phyloP scores from a whole-genome alignment of 2,329 filamentous ascomycete species.

The Paradendryphiella salina region DNA sequence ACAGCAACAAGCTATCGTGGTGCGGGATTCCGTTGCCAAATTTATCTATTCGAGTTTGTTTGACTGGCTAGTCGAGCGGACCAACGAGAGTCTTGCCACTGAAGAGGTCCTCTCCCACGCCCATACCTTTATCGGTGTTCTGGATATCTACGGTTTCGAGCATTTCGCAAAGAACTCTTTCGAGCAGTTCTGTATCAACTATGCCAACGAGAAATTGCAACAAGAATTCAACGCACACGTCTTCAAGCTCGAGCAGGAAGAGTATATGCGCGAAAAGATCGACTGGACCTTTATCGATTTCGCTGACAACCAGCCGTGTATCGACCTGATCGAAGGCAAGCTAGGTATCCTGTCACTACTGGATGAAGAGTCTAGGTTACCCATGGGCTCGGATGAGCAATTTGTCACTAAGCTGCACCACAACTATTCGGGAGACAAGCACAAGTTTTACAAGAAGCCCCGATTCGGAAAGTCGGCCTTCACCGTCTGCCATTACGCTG shows the following conservation, averaged over 20 bases:
- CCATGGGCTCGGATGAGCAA: slow-evolving; percentile 96
- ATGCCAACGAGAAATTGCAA: slow-evolving; percentile 98
- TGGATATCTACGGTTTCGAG: slow-evolving; percentile 99
- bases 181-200: slow-evolving; percentile 99
- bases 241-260: slow-evolving; percentile 98
- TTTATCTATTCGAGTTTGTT: slow-evolving; percentile 98
- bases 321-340: slow-evolving; percentile 96
- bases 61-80: slow-evolving; percentile 98
- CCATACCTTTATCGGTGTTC: slow-evolving; percentile 90
- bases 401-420: slow-evolving; percentile 96
- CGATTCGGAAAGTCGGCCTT: slow-evolving; percentile 96
- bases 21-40: slow-evolving; percentile 96
- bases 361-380: slow-evolving; percentile 93
- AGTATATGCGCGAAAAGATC: slow-evolving; percentile 93
- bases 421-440: slow-evolving; percentile 87
- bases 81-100: slow-evolving; percentile 87
- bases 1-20: slow-evolving; percentile 89
- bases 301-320: slow-evolving; percentile 98
- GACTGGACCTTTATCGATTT: slow-evolving; percentile 99
- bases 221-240: slow-evolving; percentile 99
- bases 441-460: slow-evolving; percentile 98
- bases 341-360: slow-evolving; percentile 88
- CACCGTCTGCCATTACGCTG: slow-evolving; percentile 96
- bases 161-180: slow-evolving; percentile 99
- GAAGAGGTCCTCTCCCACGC: slow-evolving; percentile 83